Evolutionary conservation across 2,329 filamentous ascomycete species (phyloP).

Genomic region (Diaporthe sp.): DNA sequence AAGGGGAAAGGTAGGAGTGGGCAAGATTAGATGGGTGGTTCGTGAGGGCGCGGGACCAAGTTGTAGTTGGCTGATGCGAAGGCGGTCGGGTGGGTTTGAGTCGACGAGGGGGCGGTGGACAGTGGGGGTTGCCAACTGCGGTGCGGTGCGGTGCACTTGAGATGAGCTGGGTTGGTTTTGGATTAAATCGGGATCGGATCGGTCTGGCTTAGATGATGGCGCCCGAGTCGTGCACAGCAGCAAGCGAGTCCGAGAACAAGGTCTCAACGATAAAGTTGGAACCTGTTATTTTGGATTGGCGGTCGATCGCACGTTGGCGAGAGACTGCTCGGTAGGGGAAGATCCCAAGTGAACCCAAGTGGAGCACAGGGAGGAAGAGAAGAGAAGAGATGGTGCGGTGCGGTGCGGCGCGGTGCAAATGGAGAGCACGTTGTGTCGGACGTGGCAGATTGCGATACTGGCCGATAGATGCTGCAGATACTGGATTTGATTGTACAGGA

Average conservation of each 20-base stretch:
- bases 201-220: neutral
- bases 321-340: neutral
- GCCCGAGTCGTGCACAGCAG: neutral
- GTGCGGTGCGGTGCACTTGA: neutral
- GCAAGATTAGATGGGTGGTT: neutral
- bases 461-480: neutral
- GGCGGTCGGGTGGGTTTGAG: neutral
- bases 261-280: constrained; percentile 10
- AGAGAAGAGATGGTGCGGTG: neutral
- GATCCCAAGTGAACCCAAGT: neutral
- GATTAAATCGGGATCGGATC: constrained; percentile 20
- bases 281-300: constrained; percentile 2
- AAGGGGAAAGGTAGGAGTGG: constrained; percentile 18
- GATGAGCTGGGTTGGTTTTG: constrained; percentile 7
- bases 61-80: constrained; percentile 4
- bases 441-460: constrained; percentile 23
- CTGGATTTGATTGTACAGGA: neutral
- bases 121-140: constrained; percentile 12
- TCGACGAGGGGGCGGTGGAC: constrained; percentile 4
- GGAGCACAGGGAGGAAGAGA: neutral
- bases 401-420: neutral
- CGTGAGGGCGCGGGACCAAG: constrained; percentile 7
- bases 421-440: constrained; percentile 31
- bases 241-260: constrained; percentile 25
- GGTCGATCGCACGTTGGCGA: constrained; percentile 12